Evolutionary conservation across 352 stramenopile species (phyloP).

Genomic region (Phytophthora boehmeriae): DNA sequence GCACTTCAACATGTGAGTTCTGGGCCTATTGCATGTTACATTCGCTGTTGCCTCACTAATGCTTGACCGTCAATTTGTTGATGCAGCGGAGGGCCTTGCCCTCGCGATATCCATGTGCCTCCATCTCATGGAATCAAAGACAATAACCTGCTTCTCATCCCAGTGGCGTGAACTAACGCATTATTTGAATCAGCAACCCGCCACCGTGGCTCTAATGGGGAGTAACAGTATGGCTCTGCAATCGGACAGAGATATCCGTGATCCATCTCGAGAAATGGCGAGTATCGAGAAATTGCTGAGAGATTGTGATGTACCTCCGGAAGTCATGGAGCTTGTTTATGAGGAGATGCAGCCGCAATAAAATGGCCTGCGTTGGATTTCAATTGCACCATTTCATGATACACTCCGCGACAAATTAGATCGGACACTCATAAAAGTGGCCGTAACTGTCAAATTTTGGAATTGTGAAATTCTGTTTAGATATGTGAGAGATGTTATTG

Average conservation of each 20-base stretch:
- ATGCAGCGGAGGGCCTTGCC: slow-evolving; percentile 37
- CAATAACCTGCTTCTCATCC: slow-evolving; percentile 37
- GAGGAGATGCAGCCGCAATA: slow-evolving; percentile 22
- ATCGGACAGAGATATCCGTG: background rate
- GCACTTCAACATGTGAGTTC: slow-evolving; percentile 39
- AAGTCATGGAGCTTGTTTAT: slow-evolving; percentile 34
- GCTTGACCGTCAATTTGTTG: background rate
- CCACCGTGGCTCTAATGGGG: background rate
- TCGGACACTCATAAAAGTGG: too few relatives aligned
- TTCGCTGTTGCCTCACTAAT: background rate
- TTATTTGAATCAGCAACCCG: slow-evolving; percentile 10
- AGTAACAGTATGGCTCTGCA: background rate
- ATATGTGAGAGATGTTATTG: too few relatives aligned
- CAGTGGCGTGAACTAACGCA: slow-evolving; percentile 37
- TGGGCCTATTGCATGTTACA: background rate
- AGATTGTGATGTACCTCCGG: slow-evolving; percentile 39
- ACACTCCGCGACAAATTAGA: too few relatives aligned
- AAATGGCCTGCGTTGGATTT: too few relatives aligned
- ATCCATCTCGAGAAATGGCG: background rate
- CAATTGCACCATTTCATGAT: too few relatives aligned
- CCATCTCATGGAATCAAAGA: slow-evolving; percentile 34
- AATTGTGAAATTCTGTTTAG: too few relatives aligned
- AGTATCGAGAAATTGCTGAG: slow-evolving; percentile 33
- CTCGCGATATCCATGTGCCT: slow-evolving; percentile 38
- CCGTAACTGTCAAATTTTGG: too few relatives aligned